Percentiles rank a stretch among this genome's conserved stretches.
These are phyloP conservation scores for Rhizophora mangle DNA, from an alignment of 345 rosid genomes.

Conservation along the genomic window DNA sequence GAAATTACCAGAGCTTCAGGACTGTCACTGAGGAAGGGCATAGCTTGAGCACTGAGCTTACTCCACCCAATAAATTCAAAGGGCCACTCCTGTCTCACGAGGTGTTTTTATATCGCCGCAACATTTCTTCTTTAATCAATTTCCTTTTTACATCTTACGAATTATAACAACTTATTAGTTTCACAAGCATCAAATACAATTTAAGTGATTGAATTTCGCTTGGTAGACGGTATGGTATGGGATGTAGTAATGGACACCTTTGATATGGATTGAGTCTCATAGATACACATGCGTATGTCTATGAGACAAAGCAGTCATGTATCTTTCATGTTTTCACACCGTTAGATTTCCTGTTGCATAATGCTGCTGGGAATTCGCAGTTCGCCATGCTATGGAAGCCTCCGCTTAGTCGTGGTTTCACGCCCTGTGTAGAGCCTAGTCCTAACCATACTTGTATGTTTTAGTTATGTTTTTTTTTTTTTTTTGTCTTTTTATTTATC, in stretches of 20 bases:
- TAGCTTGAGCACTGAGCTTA: conserved; percentile 47
- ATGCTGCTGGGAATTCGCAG: conserved; percentile 37
- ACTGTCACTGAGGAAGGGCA: conserved; percentile 29
- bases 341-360: conserved; percentile 79
- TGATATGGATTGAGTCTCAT: conserved; percentile 5
- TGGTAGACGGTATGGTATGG: too few relatives aligned
- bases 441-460: conserved; percentile 54
- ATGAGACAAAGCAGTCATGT: conserved; percentile 47
- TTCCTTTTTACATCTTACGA: too few relatives aligned
- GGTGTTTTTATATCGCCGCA: conserved; percentile 29
- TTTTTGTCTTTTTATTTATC: background rate
- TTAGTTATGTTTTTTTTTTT: background rate
- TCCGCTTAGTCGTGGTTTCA: conserved; percentile 56
- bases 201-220: too few relatives aligned
- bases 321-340: conserved; percentile 69
- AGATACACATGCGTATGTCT: background rate
- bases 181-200: too few relatives aligned
- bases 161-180: too few relatives aligned
- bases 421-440: conserved; percentile 58
- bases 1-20: conserved; percentile 26
- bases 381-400: conserved; percentile 69
- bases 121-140: too few relatives aligned
- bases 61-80: conserved; percentile 49
- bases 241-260: too few relatives aligned
- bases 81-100: conserved; percentile 44